Evolutionary conservation across 2,329 filamentous ascomycete genomes (phyloP).

Genomic region (Hypoxylon sp.): DNA sequence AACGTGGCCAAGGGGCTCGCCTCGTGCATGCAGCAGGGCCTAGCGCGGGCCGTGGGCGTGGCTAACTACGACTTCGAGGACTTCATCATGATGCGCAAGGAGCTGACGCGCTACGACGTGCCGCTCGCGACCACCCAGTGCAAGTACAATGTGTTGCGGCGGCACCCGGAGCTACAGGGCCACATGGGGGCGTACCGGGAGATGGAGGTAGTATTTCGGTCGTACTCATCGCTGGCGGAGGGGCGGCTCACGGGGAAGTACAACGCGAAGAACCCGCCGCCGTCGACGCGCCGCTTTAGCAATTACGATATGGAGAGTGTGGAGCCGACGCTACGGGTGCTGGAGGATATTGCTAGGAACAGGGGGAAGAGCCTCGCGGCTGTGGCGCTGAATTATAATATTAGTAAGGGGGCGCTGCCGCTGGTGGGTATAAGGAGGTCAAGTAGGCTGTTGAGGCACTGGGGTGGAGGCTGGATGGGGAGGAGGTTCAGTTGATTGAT

Average conservation of each 20-base stretch:
- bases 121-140: too few species aligned
- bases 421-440: conserved; percentile 3
- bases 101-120: not conserved
- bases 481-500: too few species aligned
- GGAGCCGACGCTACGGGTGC: not conserved
- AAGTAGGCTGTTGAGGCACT: conserved; percentile 6
- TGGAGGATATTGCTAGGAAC: not conserved
- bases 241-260: not conserved
- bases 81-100: not conserved
- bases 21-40: not conserved
- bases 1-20: not conserved
- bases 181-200: not conserved
- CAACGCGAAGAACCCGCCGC: not conserved
- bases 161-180: not conserved
- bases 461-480: conserved; percentile 4
- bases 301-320: conserved; percentile 3
- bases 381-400: conserved; percentile 7
- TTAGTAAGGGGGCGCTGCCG: conserved; percentile 12
- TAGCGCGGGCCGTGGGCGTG: not conserved
- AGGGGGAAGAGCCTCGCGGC: conserved; percentile 6
- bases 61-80: not conserved
- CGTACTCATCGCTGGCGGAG: not conserved
- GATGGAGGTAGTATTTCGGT: not conserved
- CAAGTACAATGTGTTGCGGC: not conserved
- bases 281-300: not conserved